Base-by-base conservation (phyloP, 768 basidiomycete species). In the Phlebiopsis gigantea region DNA sequence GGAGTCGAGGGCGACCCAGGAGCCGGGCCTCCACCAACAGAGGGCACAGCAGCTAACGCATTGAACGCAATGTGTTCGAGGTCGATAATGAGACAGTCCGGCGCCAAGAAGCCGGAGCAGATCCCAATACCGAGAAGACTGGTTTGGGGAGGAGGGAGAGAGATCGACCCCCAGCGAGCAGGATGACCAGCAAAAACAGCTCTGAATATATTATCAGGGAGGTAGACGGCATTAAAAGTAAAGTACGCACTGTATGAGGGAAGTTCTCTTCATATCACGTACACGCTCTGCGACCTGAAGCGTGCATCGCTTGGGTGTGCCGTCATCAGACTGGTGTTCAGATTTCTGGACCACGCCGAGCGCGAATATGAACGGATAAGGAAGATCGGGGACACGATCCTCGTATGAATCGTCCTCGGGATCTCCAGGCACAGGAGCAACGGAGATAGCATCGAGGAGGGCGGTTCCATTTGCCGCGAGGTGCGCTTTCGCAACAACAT, bases 341-440 rank as follows among this genome's bases (percentile, higher is more conserved):
- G 10, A 19, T 28, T 6, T 48, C 14, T 25, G 47, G 28, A 54
- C 44, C 21, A 25, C 17, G 2, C 58, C 58, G 19, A 57, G 21
- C 5, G 12, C 58, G n/a, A 51, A 41, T 3, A 50, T 10, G 25
- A 48, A 50, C 15, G 55, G 54, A n/a, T n/a, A n/a, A 2, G 55
- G 54, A 7, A 48, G 41, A n/a, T 56, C 48, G 30, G 58, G 58
- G 24, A 60, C 15, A 12, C 17, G 10, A 24, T 39, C 29, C 14
- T 60, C 55, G 30, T 60, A 60, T 2, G 7, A 17, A 5, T 56
- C 55, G 10, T 22, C 25, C 2, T 26, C 3, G 31, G 55, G 47
- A 25, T 60, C 48, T 10, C 58, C 58, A 21, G 55, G 55, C 12
- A 56, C 19, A 4, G 55, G 31, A 31, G 26, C n/a, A 9, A 51